A percentile compares a stretch with the other conserved stretches of the same genome.
Evolutionary conservation across 2,329 filamentous ascomycete species (phyloP).

Genomic region (Arthrocladium fulminans): DNA sequence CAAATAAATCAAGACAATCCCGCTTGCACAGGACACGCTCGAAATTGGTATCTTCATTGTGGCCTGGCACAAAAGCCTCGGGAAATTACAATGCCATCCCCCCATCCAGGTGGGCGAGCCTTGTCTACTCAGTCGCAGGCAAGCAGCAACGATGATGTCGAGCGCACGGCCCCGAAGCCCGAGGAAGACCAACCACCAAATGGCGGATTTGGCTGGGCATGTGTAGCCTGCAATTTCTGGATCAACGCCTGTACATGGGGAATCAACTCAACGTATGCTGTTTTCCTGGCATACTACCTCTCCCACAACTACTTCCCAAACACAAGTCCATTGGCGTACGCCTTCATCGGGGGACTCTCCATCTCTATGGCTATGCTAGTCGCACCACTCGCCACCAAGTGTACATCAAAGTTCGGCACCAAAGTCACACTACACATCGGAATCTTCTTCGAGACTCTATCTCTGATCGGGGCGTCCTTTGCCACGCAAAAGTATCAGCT

Average conservation of each 20-base stretch:
- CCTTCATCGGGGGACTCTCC: slow-evolving; percentile 26
- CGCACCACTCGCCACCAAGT: slow-evolving; percentile 23
- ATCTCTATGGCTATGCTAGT: slow-evolving; percentile 23
- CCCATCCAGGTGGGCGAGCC: not conserved
- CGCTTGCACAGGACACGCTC: not conserved
- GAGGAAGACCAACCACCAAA: slow-evolving; percentile 36
- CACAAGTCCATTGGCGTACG: slow-evolving; percentile 25
- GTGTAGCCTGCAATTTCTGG: slow-evolving; percentile 45
- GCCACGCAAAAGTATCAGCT: slow-evolving; percentile 51
- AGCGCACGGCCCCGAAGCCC: slow-evolving; percentile 10
- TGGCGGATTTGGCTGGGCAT: slow-evolving; percentile 56
- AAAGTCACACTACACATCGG: slow-evolving; percentile 20
- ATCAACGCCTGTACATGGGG: slow-evolving; percentile 69
- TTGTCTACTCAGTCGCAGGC: not conserved
- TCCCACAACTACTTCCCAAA: slow-evolving; percentile 24
- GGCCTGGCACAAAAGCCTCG: not conserved
- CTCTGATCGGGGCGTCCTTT: slow-evolving; percentile 37
- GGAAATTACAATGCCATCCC: not conserved
- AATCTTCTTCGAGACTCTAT: slow-evolving; percentile 14
- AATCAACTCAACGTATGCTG: slow-evolving; percentile 52
- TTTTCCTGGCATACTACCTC: slow-evolving; percentile 39
- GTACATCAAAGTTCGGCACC: slow-evolving; percentile 15
- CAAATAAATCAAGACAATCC: too few relatives aligned
- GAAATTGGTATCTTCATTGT: not conserved
- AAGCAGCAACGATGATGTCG: slow-evolving; percentile 10